These are phyloP conservation scores for Trapa incisa DNA, from an alignment of 345 rosid species.

Conservation along the genomic window DNA sequence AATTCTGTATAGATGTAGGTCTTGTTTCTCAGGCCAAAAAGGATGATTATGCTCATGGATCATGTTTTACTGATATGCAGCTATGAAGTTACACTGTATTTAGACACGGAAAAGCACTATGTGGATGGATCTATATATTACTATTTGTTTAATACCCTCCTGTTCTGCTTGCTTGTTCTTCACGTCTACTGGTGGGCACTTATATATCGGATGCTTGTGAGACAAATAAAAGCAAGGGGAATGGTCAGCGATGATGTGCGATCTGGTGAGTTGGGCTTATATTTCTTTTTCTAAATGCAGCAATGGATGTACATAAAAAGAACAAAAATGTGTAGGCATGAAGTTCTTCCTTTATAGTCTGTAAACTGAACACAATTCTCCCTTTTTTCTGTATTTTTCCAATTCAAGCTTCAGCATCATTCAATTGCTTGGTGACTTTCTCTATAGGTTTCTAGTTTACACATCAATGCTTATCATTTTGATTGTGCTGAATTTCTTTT, in stretches of 20 bases:
- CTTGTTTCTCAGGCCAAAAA: background rate
- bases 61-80: slow-evolving; percentile 25
- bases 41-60: background rate
- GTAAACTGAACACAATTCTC: background rate
- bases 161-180: slow-evolving; percentile 61
- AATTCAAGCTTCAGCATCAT: background rate
- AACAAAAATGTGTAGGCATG: background rate
- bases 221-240: slow-evolving; percentile 71
- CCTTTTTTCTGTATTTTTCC: background rate
- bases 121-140: slow-evolving; percentile 56
- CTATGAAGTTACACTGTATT: slow-evolving; percentile 53
- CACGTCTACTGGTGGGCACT: slow-evolving; percentile 91
- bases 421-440: background rate
- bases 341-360: background rate
- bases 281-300: background rate
- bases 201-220: slow-evolving; percentile 64
- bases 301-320: background rate
- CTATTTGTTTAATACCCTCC: slow-evolving; percentile 68
- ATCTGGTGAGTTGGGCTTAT: slow-evolving; percentile 42
- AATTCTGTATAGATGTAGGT: background rate
- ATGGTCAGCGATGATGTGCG: slow-evolving; percentile 74
- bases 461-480: background rate
- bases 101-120: slow-evolving; percentile 52
- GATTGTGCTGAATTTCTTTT: background rate
- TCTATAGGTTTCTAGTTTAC: background rate